A percentile compares a stretch with the other conserved stretches of the same genome.
phyloP scores from a whole-genome alignment of 345 rosid genomes.

The Eucalyptus pauciflora region DNA sequence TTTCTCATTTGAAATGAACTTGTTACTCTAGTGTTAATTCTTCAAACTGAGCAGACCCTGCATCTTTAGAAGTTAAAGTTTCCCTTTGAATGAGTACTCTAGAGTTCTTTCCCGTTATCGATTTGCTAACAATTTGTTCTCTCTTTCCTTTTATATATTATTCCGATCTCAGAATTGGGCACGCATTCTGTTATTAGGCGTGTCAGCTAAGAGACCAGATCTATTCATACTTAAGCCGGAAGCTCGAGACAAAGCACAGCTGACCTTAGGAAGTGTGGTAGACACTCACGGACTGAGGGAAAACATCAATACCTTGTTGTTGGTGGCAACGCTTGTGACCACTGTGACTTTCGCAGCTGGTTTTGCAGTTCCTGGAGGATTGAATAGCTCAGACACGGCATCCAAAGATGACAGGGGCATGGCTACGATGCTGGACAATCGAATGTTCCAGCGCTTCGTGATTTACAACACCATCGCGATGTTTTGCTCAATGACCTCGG shows the following conservation, averaged over 20 bases:
- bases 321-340: not conserved
- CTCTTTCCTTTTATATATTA: not conserved
- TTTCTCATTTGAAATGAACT: not conserved
- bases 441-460: not conserved
- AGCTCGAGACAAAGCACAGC: not conserved
- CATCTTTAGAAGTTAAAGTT: not conserved
- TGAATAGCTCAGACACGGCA: not conserved
- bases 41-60: not conserved
- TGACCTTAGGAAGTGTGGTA: accelerated
- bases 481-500: not conserved
- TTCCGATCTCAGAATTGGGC: not conserved
- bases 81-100: not conserved
- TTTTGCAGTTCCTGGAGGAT: not conserved
- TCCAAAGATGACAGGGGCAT: not conserved
- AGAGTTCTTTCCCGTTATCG: not conserved
- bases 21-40: not conserved
- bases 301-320: not conserved
- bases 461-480: not conserved
- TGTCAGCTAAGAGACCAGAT: not conserved
- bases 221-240: accelerated
- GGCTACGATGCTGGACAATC: not conserved
- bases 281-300: accelerated
- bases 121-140: not conserved
- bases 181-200: not conserved
- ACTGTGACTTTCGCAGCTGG: not conserved